Conservation (phyloP, 2,329 filamentous ascomycete species). For the Tolypocladium inflatum region DNA sequence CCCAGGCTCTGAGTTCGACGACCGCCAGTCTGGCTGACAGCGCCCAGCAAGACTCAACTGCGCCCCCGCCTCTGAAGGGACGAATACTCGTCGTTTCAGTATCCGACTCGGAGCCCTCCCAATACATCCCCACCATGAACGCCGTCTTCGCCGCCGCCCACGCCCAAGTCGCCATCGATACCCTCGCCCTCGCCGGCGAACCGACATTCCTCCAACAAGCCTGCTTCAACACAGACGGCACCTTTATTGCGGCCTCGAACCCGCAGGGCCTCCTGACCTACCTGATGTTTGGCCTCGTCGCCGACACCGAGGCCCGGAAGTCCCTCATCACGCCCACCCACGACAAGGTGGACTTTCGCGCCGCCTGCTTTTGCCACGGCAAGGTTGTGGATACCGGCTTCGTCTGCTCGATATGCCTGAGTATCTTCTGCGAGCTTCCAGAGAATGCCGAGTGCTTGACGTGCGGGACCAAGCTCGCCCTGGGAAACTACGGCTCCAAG, state of each 20-base stretch:
- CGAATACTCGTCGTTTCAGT: conserved; percentile 88
- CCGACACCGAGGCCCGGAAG: conserved; percentile 44
- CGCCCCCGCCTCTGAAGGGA: conserved; percentile 23
- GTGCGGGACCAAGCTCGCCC: conserved; percentile 68
- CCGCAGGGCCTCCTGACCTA: conserved; percentile 77
- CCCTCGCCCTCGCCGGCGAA: conserved; percentile 73
- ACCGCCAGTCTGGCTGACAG: conserved; percentile 31
- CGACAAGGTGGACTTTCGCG: conserved; percentile 86
- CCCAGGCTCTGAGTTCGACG: conserved; percentile 52
- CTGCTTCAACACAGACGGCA: conserved; percentile 50
- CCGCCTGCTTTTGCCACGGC: conserved; percentile 96
- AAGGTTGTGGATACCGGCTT: conserved; percentile 85
- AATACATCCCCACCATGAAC: conserved; percentile 99
- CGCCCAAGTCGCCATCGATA: conserved; percentile 81
- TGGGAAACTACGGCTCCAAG: conserved; percentile 67
- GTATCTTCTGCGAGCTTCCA: conserved; percentile 72
- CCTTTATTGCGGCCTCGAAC: conserved; percentile 41
- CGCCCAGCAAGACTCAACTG: conserved; percentile 20
- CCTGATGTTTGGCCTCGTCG: conserved; percentile 87
- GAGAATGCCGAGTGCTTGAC: conserved; percentile 64
- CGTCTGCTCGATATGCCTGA: conserved; percentile 92
- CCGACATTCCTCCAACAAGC: conserved; percentile 94
- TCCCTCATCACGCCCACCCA: conserved; percentile 71
- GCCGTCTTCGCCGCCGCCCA: conserved; percentile 91
- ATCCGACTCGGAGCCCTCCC: conserved; percentile 71